Percentiles rank a stretch among this genome's conserved stretches.
Evolutionary conservation across 2,329 filamentous ascomycete genomes (phyloP).

Genomic region (Aspergillus thermomutatus): DNA sequence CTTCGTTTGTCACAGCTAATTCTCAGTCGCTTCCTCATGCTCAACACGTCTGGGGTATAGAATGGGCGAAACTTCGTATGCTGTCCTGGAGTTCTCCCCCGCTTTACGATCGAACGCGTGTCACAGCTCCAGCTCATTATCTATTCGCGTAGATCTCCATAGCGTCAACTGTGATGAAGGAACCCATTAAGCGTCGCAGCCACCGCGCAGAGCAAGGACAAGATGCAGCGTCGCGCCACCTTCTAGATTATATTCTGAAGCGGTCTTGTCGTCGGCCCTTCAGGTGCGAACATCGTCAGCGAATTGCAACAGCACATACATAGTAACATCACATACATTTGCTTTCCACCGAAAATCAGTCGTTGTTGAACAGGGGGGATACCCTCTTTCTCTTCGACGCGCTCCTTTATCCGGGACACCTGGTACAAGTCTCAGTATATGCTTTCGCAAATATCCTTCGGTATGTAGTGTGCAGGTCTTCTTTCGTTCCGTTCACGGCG

Average conservation of each 20-base stretch:
- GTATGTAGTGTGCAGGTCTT: background rate
- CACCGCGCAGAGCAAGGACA: conserved; percentile 89
- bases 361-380: conserved; percentile 97
- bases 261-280: conserved; percentile 94
- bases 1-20: background rate
- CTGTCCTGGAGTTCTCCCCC: background rate
- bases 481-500: background rate
- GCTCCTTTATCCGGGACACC: conserved; percentile 97
- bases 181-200: conserved; percentile 35
- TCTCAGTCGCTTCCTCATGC: background rate
- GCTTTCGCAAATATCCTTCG: background rate
- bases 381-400: conserved; percentile 97
- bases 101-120: background rate
- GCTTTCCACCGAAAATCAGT: conserved; percentile 94
- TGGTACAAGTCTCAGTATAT: conserved; percentile 34
- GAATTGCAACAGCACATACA: background rate
- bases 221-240: conserved; percentile 92
- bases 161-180: conserved; percentile 9
- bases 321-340: conserved; percentile 65
- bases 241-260: conserved; percentile 83
- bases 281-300: conserved; percentile 1
- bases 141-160: conserved; percentile 1
- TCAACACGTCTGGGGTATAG: background rate
- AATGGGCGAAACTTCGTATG: background rate
- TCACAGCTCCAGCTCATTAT: background rate